Conservation (phyloP, 352 stramenopile genomes). For the Phytophthora gonapodyides region DNA sequence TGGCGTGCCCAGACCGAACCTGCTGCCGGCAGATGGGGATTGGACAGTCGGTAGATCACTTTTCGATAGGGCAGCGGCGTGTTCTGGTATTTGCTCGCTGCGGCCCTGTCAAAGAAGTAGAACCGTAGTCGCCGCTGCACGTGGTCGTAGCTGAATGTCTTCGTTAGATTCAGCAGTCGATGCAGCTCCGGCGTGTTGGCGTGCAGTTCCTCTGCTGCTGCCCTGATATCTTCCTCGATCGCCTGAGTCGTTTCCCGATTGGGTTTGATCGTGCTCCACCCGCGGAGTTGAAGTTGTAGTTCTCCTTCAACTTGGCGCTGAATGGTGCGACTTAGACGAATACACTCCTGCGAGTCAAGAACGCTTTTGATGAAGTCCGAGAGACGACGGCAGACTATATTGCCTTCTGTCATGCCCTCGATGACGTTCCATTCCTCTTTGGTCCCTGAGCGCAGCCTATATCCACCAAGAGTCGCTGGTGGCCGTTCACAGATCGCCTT, state of each 20-base stretch:
- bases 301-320: slow-evolving; percentile 7
- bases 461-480: no score
- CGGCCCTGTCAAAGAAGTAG: slow-evolving; percentile 8
- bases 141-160: slow-evolving; percentile 8
- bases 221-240: not conserved
- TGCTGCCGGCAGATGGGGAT: no score
- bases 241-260: not conserved
- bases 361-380: not conserved
- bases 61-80: no score
- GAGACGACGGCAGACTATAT: not conserved
- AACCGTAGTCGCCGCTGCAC: slow-evolving; percentile 4
- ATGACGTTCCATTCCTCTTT: slow-evolving; percentile 10
- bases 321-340: not conserved
- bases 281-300: not conserved
- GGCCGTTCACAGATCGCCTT: no score
- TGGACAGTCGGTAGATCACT: no score
- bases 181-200: no score
- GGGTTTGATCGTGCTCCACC: not conserved
- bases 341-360: not conserved
- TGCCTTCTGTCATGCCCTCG: not conserved
- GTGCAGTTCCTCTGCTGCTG: no score
- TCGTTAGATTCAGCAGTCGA: no score
- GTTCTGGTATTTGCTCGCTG: slow-evolving; percentile 4
- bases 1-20: no score
- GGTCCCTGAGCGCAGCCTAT: not conserved